These are phyloP conservation scores for Penicillium sp. DNA, from an alignment of 2,329 filamentous ascomycete species.

Conservation along the genomic window DNA sequence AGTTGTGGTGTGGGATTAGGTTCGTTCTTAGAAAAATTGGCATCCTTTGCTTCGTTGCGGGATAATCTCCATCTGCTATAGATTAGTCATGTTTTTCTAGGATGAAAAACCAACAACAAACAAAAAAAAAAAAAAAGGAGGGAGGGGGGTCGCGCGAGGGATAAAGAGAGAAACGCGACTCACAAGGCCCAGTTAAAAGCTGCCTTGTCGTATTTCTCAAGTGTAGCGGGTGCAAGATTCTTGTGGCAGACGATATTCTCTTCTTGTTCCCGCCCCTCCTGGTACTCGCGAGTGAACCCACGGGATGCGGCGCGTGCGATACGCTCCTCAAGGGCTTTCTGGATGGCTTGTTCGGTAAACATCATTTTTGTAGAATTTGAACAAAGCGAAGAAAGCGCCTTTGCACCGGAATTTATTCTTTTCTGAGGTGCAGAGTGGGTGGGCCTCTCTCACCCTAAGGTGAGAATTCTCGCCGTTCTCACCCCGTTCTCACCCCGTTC, in stretches of 20 bases:
- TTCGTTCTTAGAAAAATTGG: constrained; percentile 6
- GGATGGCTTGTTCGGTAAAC: neutral
- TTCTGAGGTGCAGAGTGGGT: too few species aligned
- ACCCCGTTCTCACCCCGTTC: too few species aligned
- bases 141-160: too few species aligned
- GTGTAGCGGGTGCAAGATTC: constrained; percentile 2
- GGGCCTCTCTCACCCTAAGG: too few species aligned
- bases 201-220: constrained; percentile 1
- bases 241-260: constrained; percentile 8
- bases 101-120: too few species aligned
- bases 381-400: neutral
- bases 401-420: neutral
- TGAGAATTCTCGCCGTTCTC: too few species aligned
- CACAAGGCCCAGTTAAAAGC: constrained; percentile 3
- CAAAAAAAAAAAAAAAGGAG: too few species aligned
- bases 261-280: constrained; percentile 6
- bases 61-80: constrained; percentile 8
- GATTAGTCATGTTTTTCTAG: too few species aligned
- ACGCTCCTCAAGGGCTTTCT: constrained; percentile 7
- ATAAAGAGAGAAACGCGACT: too few species aligned
- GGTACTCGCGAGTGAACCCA: constrained; percentile 12
- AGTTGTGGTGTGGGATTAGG: constrained; percentile 4
- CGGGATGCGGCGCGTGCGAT: constrained; percentile 9
- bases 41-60: constrained; percentile 1
- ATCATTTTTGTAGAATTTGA: neutral